A percentile compares a stretch with the other conserved stretches of the same genome.
Conservation (phyloP, 2,329 filamentous ascomycete genomes). For the Didymella pinodella region DNA sequence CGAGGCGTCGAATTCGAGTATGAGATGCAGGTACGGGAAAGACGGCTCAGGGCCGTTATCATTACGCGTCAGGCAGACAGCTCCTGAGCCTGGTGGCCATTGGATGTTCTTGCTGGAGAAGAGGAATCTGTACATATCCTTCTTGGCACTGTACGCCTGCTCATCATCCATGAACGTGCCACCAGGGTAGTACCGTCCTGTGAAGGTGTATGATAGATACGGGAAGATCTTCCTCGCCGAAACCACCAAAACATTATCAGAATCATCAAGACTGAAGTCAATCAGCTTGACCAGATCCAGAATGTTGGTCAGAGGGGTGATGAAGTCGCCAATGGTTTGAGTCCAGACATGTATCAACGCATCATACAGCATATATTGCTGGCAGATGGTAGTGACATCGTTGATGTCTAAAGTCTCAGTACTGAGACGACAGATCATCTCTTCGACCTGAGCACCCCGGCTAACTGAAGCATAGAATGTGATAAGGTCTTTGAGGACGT, state of each 20-base stretch:
- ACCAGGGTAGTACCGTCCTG: slow-evolving; percentile 89
- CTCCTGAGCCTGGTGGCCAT: slow-evolving; percentile 73
- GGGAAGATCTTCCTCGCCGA: slow-evolving; percentile 92
- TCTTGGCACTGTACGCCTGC: slow-evolving; percentile 79
- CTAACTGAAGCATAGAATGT: slow-evolving; percentile 79
- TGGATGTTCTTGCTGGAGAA: slow-evolving; percentile 82
- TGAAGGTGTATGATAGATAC: slow-evolving; percentile 90
- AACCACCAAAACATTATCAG: slow-evolving; percentile 68
- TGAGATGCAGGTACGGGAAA: slow-evolving; percentile 83
- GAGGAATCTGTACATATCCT: slow-evolving; percentile 89
- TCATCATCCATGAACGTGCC: slow-evolving; percentile 76
- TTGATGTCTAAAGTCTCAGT: slow-evolving; percentile 92
- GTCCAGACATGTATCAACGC: slow-evolving; percentile 98
- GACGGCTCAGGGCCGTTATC: slow-evolving; percentile 70
- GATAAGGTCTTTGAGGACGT: slow-evolving; percentile 85
- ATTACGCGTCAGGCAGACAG: slow-evolving; percentile 66
- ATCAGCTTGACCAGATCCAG: slow-evolving; percentile 68
- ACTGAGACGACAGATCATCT: slow-evolving; percentile 92
- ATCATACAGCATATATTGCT: slow-evolving; percentile 90
- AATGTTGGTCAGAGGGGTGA: slow-evolving; percentile 88
- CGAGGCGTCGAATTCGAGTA: slow-evolving; percentile 86
- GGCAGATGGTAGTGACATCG: slow-evolving; percentile 88
- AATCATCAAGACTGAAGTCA: slow-evolving; percentile 63
- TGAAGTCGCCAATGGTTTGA: slow-evolving; percentile 84
- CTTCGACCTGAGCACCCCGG: slow-evolving; percentile 81